Conservation (phyloP, 768 basidiomycete species). For the Daedaleopsis nitida region DNA sequence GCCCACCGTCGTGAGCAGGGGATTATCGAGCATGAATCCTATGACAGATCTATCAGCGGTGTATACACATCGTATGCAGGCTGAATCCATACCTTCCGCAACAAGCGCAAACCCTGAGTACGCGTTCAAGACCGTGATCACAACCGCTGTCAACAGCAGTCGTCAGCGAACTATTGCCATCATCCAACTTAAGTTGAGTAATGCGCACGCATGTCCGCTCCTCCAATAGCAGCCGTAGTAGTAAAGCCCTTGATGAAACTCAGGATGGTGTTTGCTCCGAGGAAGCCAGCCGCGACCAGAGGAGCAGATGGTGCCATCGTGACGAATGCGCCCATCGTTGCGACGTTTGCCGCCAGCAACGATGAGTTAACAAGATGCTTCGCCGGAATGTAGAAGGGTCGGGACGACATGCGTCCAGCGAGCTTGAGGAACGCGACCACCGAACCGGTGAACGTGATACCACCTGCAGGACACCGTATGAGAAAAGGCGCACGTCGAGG, state of each 20-base stretch:
- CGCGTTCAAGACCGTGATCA: slow-evolving; percentile 88
- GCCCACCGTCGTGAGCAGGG: slow-evolving; percentile 80
- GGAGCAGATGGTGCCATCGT: slow-evolving; percentile 70
- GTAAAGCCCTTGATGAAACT: slow-evolving; percentile 88
- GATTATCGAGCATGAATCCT: slow-evolving; percentile 90
- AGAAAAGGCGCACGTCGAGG: neutral
- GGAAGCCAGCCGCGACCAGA: slow-evolving; percentile 73
- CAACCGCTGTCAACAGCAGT: slow-evolving; percentile 58
- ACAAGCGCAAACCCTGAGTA: slow-evolving; percentile 92
- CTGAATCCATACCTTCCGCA: slow-evolving; percentile 63
- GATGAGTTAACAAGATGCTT: slow-evolving; percentile 75
- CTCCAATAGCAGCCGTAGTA: slow-evolving; percentile 89
- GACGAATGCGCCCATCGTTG: slow-evolving; percentile 79
- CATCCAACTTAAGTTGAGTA: too few relatives aligned
- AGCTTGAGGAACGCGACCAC: slow-evolving; percentile 89
- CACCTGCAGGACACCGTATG: slow-evolving; percentile 42
- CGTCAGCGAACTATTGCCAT: neutral
- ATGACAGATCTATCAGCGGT: neutral
- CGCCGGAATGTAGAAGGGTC: slow-evolving; percentile 70
- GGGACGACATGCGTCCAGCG: slow-evolving; percentile 79
- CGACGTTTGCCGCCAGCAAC: slow-evolving; percentile 70
- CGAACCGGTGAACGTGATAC: slow-evolving; percentile 88
- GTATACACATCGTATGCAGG: neutral
- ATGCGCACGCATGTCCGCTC: slow-evolving; percentile 87
- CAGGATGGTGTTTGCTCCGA: slow-evolving; percentile 70